Evolutionary conservation across 2,329 filamentous ascomycete species (phyloP), one percentile per base, ranked within the genome.

Genomic region (Penicillium sp.): DNA sequence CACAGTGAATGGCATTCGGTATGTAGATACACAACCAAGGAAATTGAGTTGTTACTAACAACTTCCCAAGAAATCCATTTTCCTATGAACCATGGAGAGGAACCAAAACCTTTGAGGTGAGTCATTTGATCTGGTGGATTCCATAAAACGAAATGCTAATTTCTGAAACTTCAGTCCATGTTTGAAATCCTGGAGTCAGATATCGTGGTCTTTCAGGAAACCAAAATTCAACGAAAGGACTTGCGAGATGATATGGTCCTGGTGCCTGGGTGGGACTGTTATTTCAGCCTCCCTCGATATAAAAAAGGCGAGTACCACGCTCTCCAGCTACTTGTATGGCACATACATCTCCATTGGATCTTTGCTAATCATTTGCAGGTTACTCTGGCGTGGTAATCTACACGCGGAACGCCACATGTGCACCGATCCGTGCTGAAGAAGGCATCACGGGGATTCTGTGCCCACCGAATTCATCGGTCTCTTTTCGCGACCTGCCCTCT

Each of bases 321-420:
- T 5, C 16, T 19, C 11, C 11, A 21, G 16, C 4, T 11, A n/a
- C 19, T 3, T 40, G 10, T 36, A 3, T 16, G 33, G 5, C n/a
- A 5, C n/a, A 21, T 29, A 16, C 6, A 49, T 10, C 11, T 36
- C 16, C 3, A 4, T 9, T 18, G 5, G 2, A 16, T 2, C 10
- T 11, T 42, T 43, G 8, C 48, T 63, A 45, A 68, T 51, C 9
- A 42, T 49, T 52, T 40, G 53, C 36, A 96, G 92, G 94, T 21
- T 99, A 97, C 71, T 96, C 93, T 23, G 94, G 94, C 2, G 93
- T 99, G 2, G 94, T 89, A 3, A 91, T 99, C 31, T 99, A 97
- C 75, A 97, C 92, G 1, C 85, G 91, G n/a, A 94, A 90, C 69
- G 83, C 89, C 3, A 87, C 84, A 31, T 97, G 94, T 72, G 85